phyloP scores from a whole-genome alignment of 106 monocot genomes.

The Dendrobium chrysotoxum region DNA sequence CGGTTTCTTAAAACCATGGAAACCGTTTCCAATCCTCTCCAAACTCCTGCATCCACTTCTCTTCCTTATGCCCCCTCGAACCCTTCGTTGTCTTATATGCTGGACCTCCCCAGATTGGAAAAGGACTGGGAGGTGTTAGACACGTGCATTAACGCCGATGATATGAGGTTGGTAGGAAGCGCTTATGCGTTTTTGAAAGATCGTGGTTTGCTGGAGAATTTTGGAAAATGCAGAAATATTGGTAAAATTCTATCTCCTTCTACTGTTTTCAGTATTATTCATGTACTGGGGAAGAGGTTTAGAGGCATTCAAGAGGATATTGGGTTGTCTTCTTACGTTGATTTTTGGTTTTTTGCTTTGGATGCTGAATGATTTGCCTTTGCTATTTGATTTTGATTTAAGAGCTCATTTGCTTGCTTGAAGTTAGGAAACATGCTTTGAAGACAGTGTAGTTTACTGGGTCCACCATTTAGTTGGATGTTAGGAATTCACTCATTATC shows the following conservation, averaged over 20 bases:
- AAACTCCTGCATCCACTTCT: conserved; percentile 7
- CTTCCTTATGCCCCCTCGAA: background rate
- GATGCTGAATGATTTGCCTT: background rate
- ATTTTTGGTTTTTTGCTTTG: background rate
- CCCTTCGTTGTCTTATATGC: conserved; percentile 10
- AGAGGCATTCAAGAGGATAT: background rate
- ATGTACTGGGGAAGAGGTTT: background rate
- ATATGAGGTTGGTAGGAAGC: conserved; percentile 83
- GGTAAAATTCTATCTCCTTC: conserved; percentile 25
- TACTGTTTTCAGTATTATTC: background rate
- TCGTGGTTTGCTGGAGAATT: conserved; percentile 64
- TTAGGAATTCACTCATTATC: too few relatives aligned
- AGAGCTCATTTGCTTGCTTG: background rate
- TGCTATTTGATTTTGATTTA: background rate
- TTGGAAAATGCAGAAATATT: conserved; percentile 72
- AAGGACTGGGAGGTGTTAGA: conserved; percentile 97
- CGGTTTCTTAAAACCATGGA: conserved; percentile 61
- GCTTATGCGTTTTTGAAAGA: conserved; percentile 68
- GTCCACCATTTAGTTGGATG: background rate
- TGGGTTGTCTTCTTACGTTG: background rate
- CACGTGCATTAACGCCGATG: conserved; percentile 89
- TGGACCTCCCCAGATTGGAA: conserved; percentile 30
- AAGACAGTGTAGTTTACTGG: background rate
- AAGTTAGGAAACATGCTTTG: background rate
- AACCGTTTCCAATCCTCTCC: conserved; percentile 3